phyloP scores from a whole-genome alignment of 23 red algal genomes.

The Gracilaria caudata region DNA sequence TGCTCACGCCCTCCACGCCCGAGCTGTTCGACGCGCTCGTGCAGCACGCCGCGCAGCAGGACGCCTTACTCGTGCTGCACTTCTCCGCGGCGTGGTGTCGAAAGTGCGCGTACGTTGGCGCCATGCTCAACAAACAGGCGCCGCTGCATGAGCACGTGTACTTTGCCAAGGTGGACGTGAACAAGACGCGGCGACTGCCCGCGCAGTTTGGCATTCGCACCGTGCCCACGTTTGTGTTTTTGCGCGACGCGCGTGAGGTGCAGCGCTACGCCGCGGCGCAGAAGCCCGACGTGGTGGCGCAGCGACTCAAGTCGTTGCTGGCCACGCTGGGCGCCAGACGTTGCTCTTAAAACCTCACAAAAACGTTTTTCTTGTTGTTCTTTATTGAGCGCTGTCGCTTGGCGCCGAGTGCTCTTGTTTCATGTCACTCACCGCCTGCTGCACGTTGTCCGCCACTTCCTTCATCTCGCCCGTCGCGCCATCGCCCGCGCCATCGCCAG shows the following conservation, averaged over 20 bases:
- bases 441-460: background rate
- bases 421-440: background rate
- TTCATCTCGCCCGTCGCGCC: conserved; percentile 7
- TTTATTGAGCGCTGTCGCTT: background rate
- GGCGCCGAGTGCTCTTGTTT: no score
- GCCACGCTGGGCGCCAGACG: background rate
- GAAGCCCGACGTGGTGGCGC: conserved; percentile 9
- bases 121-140: conserved; percentile 30
- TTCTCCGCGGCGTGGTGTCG: conserved; percentile 66
- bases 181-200: conserved; percentile 37
- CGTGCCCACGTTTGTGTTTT: conserved; percentile 71
- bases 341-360: background rate
- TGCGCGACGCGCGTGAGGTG: background rate
- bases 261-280: conserved; percentile 23
- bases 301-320: background rate
- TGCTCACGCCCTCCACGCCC: conserved; percentile 29
- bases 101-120: conserved; percentile 57
- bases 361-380: background rate
- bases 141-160: background rate
- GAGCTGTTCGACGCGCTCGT: conserved; percentile 52
- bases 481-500: background rate
- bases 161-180: conserved; percentile 59
- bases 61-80: conserved; percentile 39
- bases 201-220: conserved; percentile 41
- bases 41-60: background rate